Evolutionary conservation across 441 rosid species (phyloP).

Genomic region (Mallotus repandus): DNA sequence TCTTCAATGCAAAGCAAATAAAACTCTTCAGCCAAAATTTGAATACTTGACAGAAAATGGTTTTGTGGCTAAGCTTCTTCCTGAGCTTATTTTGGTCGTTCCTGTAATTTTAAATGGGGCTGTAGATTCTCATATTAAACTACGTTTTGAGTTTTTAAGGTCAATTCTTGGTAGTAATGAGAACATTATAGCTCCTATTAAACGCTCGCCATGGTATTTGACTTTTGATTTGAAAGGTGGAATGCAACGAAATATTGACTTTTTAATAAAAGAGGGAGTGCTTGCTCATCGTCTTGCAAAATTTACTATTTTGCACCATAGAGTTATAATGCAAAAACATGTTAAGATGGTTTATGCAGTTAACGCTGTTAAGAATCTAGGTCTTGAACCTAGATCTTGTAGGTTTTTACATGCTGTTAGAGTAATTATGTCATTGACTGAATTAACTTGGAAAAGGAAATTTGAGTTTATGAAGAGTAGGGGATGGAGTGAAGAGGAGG

Average conservation of each 20-base stretch:
- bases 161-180: not conserved
- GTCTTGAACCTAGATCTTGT: not conserved
- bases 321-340: not conserved
- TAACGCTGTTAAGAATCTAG: conserved; percentile 3
- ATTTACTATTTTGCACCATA: not conserved
- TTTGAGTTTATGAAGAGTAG: conserved; percentile 24
- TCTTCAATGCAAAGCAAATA: not conserved
- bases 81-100: conserved; percentile 13
- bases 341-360: conserved; percentile 15
- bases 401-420: conserved; percentile 16
- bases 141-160: conserved; percentile 10
- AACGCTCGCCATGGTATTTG: conserved; percentile 2
- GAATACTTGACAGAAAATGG: conserved; percentile 12
- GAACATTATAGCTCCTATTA: not conserved
- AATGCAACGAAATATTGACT: conserved; percentile 12
- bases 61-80: conserved; percentile 23
- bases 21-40: conserved; percentile 15
- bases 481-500: conserved; percentile 32
- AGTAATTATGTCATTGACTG: not conserved
- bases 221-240: not conserved
- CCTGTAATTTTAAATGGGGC: conserved; percentile 3
- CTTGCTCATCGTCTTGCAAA: not conserved
- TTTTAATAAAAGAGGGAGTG: conserved; percentile 17
- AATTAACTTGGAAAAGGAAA: conserved; percentile 21
- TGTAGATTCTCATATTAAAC: conserved; percentile 17